These are phyloP conservation scores for Turritis glabra DNA, from an alignment of 345 rosid genomes.

Conservation along the genomic window DNA sequence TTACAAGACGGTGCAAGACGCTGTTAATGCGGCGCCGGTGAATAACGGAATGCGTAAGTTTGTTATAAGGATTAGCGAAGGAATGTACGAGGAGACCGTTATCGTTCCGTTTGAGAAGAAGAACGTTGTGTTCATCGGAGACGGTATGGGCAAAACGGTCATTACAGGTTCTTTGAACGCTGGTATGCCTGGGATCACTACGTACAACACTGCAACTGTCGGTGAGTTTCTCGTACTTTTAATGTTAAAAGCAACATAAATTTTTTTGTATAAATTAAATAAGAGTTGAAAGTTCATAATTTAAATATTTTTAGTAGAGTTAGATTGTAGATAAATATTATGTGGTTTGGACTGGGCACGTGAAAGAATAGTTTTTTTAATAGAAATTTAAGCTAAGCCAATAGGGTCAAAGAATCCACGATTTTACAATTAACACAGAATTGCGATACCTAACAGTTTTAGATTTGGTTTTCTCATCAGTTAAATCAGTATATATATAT, in stretches of 20 bases:
- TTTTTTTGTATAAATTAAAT: too few species aligned
- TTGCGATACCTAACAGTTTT: neutral
- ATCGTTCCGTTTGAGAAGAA: constrained; percentile 76
- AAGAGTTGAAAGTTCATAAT: neutral
- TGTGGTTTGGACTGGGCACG: constrained; percentile 17
- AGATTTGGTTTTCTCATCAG: too few species aligned
- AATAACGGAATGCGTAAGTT: constrained; percentile 42
- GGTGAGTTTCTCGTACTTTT: constrained; percentile 48
- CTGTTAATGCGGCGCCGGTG: constrained; percentile 78
- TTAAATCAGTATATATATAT: too few species aligned
- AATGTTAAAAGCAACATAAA: neutral
- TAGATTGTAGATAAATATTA: neutral
- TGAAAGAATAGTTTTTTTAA: neutral
- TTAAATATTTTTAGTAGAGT: neutral
- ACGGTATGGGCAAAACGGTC: constrained; percentile 87
- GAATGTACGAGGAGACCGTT: constrained; percentile 75
- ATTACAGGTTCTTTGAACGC: constrained; percentile 62
- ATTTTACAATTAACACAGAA: neutral
- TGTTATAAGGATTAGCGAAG: constrained; percentile 64
- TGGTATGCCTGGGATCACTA: constrained; percentile 63
- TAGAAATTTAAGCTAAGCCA: neutral
- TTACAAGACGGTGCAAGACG: constrained; percentile 72
- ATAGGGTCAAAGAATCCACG: neutral
- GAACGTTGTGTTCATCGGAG: constrained; percentile 79
- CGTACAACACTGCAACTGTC: constrained; percentile 78